A percentile compares a stretch with the other conserved stretches of the same genome.
Conservation (phyloP, 2,329 filamentous ascomycete genomes). For the Emmonsia crescens region DNA sequence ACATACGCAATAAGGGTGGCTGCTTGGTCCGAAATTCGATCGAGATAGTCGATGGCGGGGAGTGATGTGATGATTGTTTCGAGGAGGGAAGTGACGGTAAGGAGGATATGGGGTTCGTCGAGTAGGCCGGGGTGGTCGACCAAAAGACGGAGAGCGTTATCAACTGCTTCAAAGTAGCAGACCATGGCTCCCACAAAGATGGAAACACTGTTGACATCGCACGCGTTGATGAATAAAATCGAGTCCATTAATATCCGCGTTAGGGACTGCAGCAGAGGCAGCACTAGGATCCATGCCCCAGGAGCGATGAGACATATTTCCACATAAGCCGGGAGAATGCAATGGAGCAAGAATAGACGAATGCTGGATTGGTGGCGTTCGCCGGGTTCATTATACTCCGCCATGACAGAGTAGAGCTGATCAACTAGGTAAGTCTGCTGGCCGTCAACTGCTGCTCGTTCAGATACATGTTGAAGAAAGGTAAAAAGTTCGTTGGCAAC, state of each 20-base stretch:
- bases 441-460: slow-evolving; percentile 47
- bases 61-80: slow-evolving; percentile 32
- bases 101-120: slow-evolving; percentile 29
- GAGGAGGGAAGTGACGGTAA: slow-evolving; percentile 30
- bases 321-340: slow-evolving; percentile 48
- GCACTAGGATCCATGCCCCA: slow-evolving; percentile 41
- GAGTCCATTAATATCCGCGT: slow-evolving; percentile 34
- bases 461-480: slow-evolving; percentile 51
- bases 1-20: slow-evolving; percentile 23
- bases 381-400: slow-evolving; percentile 33
- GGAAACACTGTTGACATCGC: slow-evolving; percentile 28
- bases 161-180: slow-evolving; percentile 29
- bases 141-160: slow-evolving; percentile 27
- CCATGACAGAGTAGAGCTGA: slow-evolving; percentile 44
- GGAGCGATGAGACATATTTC: slow-evolving; percentile 36
- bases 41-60: slow-evolving; percentile 38
- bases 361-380: slow-evolving; percentile 34
- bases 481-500: slow-evolving; percentile 44
- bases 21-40: slow-evolving; percentile 23
- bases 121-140: slow-evolving; percentile 25
- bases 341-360: slow-evolving; percentile 41
- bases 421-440: slow-evolving; percentile 46
- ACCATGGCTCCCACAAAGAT: slow-evolving; percentile 28
- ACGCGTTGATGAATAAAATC: slow-evolving; percentile 36
- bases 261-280: slow-evolving; percentile 43